Percentiles rank a stretch among this genome's conserved stretches.
Evolutionary conservation across 345 rosid species (phyloP).

Genomic region (Salix arbutifolia): DNA sequence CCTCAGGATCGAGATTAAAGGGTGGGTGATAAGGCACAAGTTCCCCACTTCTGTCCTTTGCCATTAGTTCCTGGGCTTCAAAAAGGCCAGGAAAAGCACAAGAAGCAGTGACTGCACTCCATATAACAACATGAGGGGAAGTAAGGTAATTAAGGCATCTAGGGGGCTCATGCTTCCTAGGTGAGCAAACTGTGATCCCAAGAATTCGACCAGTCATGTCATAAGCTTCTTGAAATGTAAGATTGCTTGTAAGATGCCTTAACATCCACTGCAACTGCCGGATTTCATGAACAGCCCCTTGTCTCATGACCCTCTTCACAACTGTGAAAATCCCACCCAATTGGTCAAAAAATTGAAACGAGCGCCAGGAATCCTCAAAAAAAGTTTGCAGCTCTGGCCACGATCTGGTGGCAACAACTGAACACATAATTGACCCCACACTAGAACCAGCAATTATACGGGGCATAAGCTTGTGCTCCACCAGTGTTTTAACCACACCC

Average conservation of each 20-base stretch:
- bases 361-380: slow-evolving; percentile 76
- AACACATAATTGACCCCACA: slow-evolving; percentile 92
- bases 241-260: slow-evolving; percentile 82
- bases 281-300: slow-evolving; percentile 90
- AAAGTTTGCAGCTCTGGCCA: slow-evolving; percentile 97
- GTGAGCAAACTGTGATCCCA: slow-evolving; percentile 95
- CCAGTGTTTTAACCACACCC: slow-evolving; percentile 87
- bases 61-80: slow-evolving; percentile 98
- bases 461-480: slow-evolving; percentile 86
- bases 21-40: slow-evolving; percentile 97
- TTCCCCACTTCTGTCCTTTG: slow-evolving; percentile 90
- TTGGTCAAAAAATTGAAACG: slow-evolving; percentile 89
- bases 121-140: slow-evolving; percentile 96
- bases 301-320: slow-evolving; percentile 79
- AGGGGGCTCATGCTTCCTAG: slow-evolving; percentile 98
- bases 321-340: slow-evolving; percentile 80
- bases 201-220: slow-evolving; percentile 94
- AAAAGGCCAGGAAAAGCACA: slow-evolving; percentile 98
- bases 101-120: slow-evolving; percentile 98
- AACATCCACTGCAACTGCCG: slow-evolving; percentile 87
- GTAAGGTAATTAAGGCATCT: slow-evolving; percentile 96
- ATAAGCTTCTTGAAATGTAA: slow-evolving; percentile 97
- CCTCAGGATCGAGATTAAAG: slow-evolving; percentile 75
- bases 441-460: slow-evolving; percentile 94
- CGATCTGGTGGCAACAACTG: slow-evolving; percentile 79